Conservation (phyloP, 805 yeast genomes). For the Yarrowia alimentaria region DNA sequence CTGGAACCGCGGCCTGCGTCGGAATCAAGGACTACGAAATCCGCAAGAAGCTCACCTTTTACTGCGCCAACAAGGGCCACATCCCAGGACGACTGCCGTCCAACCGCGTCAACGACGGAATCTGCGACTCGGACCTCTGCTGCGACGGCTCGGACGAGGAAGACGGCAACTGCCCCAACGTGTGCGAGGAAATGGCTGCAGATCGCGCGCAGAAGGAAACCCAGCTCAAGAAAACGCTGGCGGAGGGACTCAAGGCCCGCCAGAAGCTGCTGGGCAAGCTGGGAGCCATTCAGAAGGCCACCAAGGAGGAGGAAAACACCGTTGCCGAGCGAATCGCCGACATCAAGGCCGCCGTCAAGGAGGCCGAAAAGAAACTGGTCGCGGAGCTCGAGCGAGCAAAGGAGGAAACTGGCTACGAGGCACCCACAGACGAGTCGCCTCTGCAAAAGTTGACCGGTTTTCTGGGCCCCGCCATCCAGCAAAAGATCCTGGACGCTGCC, state of each 20-base stretch:
- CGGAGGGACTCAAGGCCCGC: conserved; percentile 43
- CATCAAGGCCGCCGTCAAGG: conserved; percentile 6
- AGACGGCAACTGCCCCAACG: conserved; percentile 53
- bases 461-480: conserved; percentile 7
- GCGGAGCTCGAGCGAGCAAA: conserved; percentile 10
- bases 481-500: conserved; percentile 2
- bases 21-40: conserved; percentile 20
- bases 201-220: conserved; percentile 40
- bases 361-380: conserved; percentile 8
- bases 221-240: conserved; percentile 33
- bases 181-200: conserved; percentile 51
- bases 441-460: conserved; percentile 19
- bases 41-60: conserved; percentile 48
- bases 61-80: conserved; percentile 76
- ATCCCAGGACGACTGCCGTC: conserved; percentile 60
- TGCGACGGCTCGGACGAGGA: conserved; percentile 94
- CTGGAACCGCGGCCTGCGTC: conserved; percentile 86
- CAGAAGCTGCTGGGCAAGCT: conserved; percentile 40
- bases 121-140: conserved; percentile 83
- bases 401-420: conserved; percentile 3
- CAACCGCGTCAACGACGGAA: conserved; percentile 78
- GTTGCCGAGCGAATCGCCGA: conserved; percentile 32
- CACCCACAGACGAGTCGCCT: conserved; percentile 1
- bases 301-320: conserved; percentile 32
- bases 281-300: conserved; percentile 31